A percentile compares a stretch with the other conserved stretches of the same genome.
These are phyloP conservation scores for Fusarium beomiforme DNA, from an alignment of 2,329 filamentous ascomycete genomes.

Conservation along the genomic window DNA sequence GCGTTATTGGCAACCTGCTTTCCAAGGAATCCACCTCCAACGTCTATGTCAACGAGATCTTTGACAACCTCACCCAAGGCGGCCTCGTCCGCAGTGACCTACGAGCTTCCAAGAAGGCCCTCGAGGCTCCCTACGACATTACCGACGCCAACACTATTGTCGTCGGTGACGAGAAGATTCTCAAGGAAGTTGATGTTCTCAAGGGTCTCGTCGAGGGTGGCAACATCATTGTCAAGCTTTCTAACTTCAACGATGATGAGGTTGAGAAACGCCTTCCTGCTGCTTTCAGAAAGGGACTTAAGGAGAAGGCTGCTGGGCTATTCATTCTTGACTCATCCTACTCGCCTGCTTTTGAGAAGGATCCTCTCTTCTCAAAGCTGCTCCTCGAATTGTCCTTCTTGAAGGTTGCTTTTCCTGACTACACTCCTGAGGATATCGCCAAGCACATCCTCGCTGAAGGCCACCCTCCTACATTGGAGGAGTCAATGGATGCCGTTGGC, in stretches of 20 bases:
- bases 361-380: slow-evolving; percentile 70
- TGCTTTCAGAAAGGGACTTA: slow-evolving; percentile 75
- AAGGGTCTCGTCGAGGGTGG: slow-evolving; percentile 75
- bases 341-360: slow-evolving; percentile 74
- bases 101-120: slow-evolving; percentile 80
- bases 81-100: slow-evolving; percentile 87
- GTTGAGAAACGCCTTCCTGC: slow-evolving; percentile 85
- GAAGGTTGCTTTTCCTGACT: slow-evolving; percentile 75
- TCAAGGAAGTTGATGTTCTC: slow-evolving; percentile 80
- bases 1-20: slow-evolving; percentile 65
- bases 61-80: slow-evolving; percentile 75
- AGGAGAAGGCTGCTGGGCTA: slow-evolving; percentile 75
- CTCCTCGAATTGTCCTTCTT: slow-evolving; percentile 86
- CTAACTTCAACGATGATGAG: slow-evolving; percentile 86
- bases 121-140: slow-evolving; percentile 86
- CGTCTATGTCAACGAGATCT: slow-evolving; percentile 69
- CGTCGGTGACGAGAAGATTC: slow-evolving; percentile 80
- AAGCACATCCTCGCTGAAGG: slow-evolving; percentile 72
- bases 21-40: slow-evolving; percentile 78
- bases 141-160: slow-evolving; percentile 82
- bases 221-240: slow-evolving; percentile 78
- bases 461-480: slow-evolving; percentile 58
- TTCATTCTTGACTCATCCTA: slow-evolving; percentile 78
- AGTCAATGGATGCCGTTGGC: slow-evolving; percentile 74
- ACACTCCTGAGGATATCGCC: slow-evolving; percentile 69